phyloP scores from a whole-genome alignment of 1,284 basidiomycete species.

The Tremellales sp. region DNA sequence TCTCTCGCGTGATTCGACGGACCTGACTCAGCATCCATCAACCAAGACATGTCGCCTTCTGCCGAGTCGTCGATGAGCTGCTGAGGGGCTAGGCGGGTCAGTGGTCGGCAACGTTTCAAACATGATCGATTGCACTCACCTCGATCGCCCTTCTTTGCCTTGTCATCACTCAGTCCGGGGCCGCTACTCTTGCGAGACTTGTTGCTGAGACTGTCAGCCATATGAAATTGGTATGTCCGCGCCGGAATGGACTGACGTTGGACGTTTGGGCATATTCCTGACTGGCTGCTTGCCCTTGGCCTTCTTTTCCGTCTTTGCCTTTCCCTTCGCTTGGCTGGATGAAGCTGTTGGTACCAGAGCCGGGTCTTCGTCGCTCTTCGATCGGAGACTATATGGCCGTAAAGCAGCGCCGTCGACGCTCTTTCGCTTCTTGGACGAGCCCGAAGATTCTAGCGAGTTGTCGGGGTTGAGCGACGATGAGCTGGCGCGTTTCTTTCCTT shows the following conservation, averaged over 20 bases:
- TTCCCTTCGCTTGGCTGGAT: constrained; percentile 24
- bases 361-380: too few relatives aligned
- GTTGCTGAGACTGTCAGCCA: constrained; percentile 14
- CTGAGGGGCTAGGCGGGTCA: constrained; percentile 43
- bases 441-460: constrained; percentile 9
- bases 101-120: too few relatives aligned
- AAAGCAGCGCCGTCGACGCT: too few relatives aligned
- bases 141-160: constrained; percentile 36
- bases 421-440: too few relatives aligned
- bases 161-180: too few relatives aligned
- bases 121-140: constrained; percentile 14
- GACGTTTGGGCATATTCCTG: constrained; percentile 40
- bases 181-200: too few relatives aligned
- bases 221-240: too few relatives aligned
- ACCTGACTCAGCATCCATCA: too few relatives aligned
- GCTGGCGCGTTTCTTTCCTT: constrained; percentile 41
- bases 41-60: too few relatives aligned
- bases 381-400: too few relatives aligned
- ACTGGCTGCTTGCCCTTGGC: constrained; percentile 20
- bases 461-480: constrained; percentile 3
- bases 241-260: constrained; percentile 20
- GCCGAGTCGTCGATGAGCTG: constrained; percentile 64
- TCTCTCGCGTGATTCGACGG: too few relatives aligned
- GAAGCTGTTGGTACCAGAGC: background rate
- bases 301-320: constrained; percentile 19